phyloP scores from a whole-genome alignment of 2,329 filamentous ascomycete species.

The Stachybotrys chartarum region DNA sequence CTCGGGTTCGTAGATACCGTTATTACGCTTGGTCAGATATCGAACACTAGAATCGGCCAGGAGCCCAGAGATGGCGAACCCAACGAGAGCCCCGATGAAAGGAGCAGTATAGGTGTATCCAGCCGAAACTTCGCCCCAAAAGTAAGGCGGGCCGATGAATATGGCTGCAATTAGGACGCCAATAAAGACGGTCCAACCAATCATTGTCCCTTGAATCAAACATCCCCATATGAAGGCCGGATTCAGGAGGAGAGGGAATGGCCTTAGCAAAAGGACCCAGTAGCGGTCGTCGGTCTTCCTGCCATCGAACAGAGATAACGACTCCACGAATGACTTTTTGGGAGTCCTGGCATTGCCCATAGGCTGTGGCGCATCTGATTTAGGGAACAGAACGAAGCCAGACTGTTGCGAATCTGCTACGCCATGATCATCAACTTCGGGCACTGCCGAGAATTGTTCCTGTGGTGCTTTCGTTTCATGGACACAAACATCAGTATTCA shows the following conservation, averaged over 20 bases:
- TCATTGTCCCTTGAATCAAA: conserved; percentile 80
- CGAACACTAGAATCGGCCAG: conserved; percentile 68
- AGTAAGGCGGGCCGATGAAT: conserved; percentile 73
- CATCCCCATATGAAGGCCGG: conserved; percentile 75
- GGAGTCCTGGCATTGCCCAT: conserved; percentile 28
- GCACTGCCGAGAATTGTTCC: no score
- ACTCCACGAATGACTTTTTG: conserved; percentile 52
- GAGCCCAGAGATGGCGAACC: conserved; percentile 68
- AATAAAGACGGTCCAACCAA: conserved; percentile 94
- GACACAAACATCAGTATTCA: conserved; percentile 60
- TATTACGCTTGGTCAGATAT: conserved; percentile 65
- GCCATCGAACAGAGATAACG: conserved; percentile 67
- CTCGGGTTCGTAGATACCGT: conserved; percentile 83
- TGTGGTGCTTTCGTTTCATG: conserved; percentile 7
- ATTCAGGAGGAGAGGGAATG: conserved; percentile 76
- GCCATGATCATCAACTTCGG: no score
- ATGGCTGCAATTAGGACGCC: conserved; percentile 76
- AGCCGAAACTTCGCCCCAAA: conserved; percentile 72
- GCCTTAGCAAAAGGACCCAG: conserved; percentile 57
- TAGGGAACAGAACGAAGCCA: conserved; percentile 24
- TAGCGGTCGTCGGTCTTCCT: conserved; percentile 74
- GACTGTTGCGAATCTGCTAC: not conserved
- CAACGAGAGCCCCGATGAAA: conserved; percentile 74
- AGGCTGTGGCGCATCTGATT: conserved; percentile 23
- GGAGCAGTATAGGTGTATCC: conserved; percentile 85